Conservation (phyloP, 208 protist species). For the Leishmania lainsoni region DNA sequence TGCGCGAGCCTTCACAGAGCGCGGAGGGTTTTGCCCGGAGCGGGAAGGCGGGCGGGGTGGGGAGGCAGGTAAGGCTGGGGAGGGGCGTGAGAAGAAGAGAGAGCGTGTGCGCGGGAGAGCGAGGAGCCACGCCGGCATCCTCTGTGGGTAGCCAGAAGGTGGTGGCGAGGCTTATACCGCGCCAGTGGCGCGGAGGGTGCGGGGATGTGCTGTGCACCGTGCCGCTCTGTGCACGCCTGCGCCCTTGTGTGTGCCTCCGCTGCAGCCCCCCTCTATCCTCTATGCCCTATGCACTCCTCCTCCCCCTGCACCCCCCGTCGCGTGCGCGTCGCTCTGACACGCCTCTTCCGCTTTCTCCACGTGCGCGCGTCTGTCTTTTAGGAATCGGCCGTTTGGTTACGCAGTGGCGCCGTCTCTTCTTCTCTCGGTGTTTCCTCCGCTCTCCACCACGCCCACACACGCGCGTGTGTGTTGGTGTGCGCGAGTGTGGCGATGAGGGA, state of each 20-base stretch:
- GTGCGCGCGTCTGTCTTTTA: conserved; percentile 8
- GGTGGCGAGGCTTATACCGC: neutral
- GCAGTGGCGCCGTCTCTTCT: conserved; percentile 3
- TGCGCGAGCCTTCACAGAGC: neutral
- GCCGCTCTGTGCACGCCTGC: neutral
- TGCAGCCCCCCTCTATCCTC: neutral
- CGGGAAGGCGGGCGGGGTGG: neutral
- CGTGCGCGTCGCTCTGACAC: neutral
- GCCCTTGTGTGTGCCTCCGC: neutral
- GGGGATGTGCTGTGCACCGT: neutral
- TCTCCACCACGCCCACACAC: neutral
- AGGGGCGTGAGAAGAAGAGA: neutral
- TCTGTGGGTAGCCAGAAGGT: neutral
- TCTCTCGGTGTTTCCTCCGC: neutral
- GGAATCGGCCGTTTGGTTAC: neutral
- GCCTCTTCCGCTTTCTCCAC: neutral
- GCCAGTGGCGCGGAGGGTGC: neutral
- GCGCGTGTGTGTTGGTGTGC: neutral
- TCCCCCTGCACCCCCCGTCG: too few species aligned
- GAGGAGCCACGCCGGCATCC: conserved; percentile 4
- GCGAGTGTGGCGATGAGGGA: neutral
- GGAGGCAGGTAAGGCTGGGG: neutral
- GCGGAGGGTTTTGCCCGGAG: neutral
- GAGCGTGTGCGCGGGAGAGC: neutral
- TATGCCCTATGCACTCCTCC: neutral